Evolutionary conservation across 1,284 basidiomycete species (phyloP), one percentile per base, ranked within the genome.

Genomic region (Puccinia horiana): DNA sequence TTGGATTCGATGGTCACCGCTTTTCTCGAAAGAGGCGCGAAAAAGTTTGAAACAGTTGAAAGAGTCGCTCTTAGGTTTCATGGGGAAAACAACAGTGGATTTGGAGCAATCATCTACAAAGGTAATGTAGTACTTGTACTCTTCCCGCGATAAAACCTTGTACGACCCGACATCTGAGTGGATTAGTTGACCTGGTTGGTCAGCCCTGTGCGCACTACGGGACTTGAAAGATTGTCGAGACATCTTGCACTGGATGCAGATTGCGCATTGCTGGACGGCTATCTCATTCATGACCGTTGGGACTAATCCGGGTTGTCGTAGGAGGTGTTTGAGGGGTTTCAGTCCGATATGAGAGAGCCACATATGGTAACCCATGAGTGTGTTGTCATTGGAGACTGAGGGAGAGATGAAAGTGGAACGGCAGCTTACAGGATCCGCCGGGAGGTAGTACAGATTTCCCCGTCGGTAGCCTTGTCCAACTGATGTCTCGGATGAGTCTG

Each of bases 31-130:
- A 18, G 26, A 49, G 69, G 44, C 16, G 14, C 42, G 18, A 26
- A 49, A 72, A 20, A 67, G 9, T 67, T 67, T 67, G 69, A 72
- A 72, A 29, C 69, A 72, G 4, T 11, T 16, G n/a, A 72, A 72
- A 29, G 42, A 40, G 11, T 72, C 69, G 11, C 8, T 12, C 49
- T 72, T 72, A 14, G 23, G 49, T 72, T 72, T 72, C 69, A 72
- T 47, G 14, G 69, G 69, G 29, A 23, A 72, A 26, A 72, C 1
- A 47, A 47, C 11, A 16, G 26, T 8, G 26, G 26, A 47, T 72
- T 72, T 72, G 16, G 40, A 47, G 26, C n/a, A 72, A 18, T 72
- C 44, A 16, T 72, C 42, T 26, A 72, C 26, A 72, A 72, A 72
- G 12, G 40, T 49, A 42, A 72, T 44, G n/a, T 20, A 40, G 40